Percentiles rank a stretch among this genome's conserved stretches.
Conservation (phyloP, 371 early-diverging fungal genomes). For the Phascolomyces articulosus region DNA sequence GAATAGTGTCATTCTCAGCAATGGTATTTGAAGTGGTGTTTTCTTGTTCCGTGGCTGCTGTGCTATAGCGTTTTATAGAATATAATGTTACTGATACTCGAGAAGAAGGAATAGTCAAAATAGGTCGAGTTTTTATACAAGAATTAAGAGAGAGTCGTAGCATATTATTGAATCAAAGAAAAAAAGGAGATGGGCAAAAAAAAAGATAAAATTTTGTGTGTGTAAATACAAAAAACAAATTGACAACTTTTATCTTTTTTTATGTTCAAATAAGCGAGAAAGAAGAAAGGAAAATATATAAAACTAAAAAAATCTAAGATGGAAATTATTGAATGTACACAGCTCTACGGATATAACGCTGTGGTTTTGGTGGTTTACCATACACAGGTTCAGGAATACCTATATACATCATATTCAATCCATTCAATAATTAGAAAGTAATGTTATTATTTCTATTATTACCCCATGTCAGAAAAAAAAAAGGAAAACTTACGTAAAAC, state of each 20-base stretch:
- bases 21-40: slow-evolving; percentile 9
- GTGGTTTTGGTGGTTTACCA: slow-evolving; percentile 60
- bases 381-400: slow-evolving; percentile 54
- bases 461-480: no score
- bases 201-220: background rate
- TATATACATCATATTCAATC: slow-evolving; percentile 7
- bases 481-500: slow-evolving; percentile 45
- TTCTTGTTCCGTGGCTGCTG: background rate
- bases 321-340: slow-evolving; percentile 27
- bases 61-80: background rate
- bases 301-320: slow-evolving; percentile 33
- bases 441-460: no score
- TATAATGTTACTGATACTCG: background rate
- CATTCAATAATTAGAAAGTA: no score
- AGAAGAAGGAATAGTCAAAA: background rate
- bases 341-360: slow-evolving; percentile 55
- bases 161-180: background rate
- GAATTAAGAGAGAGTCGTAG: background rate
- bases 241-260: background rate
- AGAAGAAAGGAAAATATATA: background rate
- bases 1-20: slow-evolving; percentile 46
- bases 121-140: background rate
- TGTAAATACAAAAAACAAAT: background rate
- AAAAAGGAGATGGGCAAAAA: background rate
- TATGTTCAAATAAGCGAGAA: slow-evolving; percentile 9